These are phyloP conservation scores for Cymbopogon flexuosus DNA, from an alignment of 202 grass and related monocot genomes.

Conservation along the genomic window DNA sequence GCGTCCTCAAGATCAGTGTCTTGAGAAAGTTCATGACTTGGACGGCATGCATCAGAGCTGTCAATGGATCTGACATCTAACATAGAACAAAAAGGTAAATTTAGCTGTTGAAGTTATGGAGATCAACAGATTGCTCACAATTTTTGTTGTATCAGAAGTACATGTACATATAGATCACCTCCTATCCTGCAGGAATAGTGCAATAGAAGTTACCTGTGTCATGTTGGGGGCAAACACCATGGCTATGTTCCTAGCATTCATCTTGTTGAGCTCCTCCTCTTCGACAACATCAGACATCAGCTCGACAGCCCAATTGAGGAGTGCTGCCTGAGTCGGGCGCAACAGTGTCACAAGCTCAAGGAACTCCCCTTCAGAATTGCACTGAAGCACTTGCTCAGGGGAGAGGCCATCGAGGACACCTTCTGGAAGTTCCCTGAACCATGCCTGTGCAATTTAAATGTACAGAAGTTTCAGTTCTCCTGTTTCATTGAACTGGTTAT, in stretches of 20 bases:
- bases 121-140: neutral
- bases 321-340: slow-evolving; percentile 55
- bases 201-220: slow-evolving; percentile 61
- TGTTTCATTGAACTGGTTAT: neutral
- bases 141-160: neutral
- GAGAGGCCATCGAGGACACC: slow-evolving; percentile 80
- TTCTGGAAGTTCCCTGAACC: slow-evolving; percentile 93
- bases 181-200: neutral
- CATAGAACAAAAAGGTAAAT: slow-evolving; percentile 27
- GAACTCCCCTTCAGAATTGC: slow-evolving; percentile 82
- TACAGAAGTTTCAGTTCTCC: neutral
- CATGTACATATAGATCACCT: neutral
- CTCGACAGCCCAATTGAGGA: slow-evolving; percentile 82
- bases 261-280: slow-evolving; percentile 87
- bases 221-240: slow-evolving; percentile 97
- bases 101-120: neutral
- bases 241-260: slow-evolving; percentile 92
- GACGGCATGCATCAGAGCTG: slow-evolving; percentile 91
- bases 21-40: slow-evolving; percentile 99
- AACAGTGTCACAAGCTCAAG: slow-evolving; percentile 59
- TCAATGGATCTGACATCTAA: slow-evolving; percentile 98
- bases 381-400: slow-evolving; percentile 72
- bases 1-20: slow-evolving; percentile 75
- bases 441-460: slow-evolving; percentile 55
- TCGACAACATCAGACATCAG: slow-evolving; percentile 88